Conservation (phyloP, 805 yeast genomes). For the Yueomyces sp. region DNA sequence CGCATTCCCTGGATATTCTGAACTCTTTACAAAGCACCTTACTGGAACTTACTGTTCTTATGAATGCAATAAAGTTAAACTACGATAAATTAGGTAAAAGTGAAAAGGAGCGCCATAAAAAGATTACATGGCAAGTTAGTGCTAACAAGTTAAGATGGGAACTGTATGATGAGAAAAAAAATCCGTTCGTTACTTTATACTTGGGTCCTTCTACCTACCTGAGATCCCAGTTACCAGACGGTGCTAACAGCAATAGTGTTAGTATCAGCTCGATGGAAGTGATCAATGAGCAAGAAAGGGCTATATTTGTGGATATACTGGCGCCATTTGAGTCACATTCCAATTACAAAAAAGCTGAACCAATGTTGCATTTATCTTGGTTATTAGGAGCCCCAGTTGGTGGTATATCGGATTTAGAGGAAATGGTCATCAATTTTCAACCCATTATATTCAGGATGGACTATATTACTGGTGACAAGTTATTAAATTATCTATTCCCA, state of each 20-base stretch:
- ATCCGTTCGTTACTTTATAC: conserved; percentile 41
- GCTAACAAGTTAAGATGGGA: conserved; percentile 51
- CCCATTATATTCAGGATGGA: conserved; percentile 50
- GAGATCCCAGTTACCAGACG: conserved; percentile 38
- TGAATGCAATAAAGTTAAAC: conserved; percentile 29
- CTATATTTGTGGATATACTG: conserved; percentile 40
- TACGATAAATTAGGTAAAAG: conserved; percentile 18
- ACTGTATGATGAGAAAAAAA: conserved; percentile 32
- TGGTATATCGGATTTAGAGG: conserved; percentile 44
- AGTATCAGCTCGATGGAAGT: conserved; percentile 37
- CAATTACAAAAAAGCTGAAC: conserved; percentile 15
- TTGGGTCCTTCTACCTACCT: conserved; percentile 34
- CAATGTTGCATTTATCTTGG: conserved; percentile 37
- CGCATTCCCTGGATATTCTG: conserved; percentile 26
- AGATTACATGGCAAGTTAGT: conserved; percentile 33
- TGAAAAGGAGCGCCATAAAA: conserved; percentile 8
- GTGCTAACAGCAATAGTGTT: conserved; percentile 37
- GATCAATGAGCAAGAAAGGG: conserved; percentile 34
- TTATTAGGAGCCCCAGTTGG: conserved; percentile 45
- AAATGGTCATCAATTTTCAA: conserved; percentile 34
- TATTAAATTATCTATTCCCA: conserved; percentile 38
- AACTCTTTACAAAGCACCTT: conserved; percentile 23
- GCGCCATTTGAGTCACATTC: conserved; percentile 26
- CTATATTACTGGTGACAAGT: conserved; percentile 34
- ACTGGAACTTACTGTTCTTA: conserved; percentile 29